phyloP scores from a whole-genome alignment of 257 asterid genomes.

The Rauvolfia tetraphylla region DNA sequence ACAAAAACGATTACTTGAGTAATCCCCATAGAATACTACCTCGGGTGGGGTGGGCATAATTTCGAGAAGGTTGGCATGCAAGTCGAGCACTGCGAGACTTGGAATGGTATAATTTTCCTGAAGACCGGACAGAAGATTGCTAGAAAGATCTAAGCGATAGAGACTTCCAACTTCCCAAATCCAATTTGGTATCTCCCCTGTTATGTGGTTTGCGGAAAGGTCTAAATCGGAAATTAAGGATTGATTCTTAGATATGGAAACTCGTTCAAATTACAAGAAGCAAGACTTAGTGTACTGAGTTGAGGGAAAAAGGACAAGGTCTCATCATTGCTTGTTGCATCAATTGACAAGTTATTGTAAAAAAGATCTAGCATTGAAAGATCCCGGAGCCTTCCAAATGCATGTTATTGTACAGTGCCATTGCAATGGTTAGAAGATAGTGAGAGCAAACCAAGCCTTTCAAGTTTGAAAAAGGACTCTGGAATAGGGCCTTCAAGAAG shows the following conservation, averaged over 20 bases:
- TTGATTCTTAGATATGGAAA: constrained; percentile 21
- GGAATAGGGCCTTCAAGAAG: constrained; percentile 9
- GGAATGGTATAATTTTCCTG: constrained; percentile 18
- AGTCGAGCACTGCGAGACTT: constrained; percentile 1
- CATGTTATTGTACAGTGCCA: constrained; percentile 21
- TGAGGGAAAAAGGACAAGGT: constrained; percentile 3
- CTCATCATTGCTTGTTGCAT: not conserved
- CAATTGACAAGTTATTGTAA: constrained; percentile 27
- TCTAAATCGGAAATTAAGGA: constrained; percentile 15
- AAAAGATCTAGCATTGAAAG: constrained; percentile 23
- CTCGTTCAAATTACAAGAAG: constrained; percentile 24
- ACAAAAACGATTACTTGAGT: constrained; percentile 42
- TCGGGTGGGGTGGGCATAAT: constrained; percentile 24
- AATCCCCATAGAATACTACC: constrained; percentile 27
- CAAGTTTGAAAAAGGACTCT: constrained; percentile 6
- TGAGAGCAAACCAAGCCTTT: constrained; percentile 9
- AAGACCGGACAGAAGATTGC: constrained; percentile 19
- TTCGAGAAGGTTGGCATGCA: constrained; percentile 26
- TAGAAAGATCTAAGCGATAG: constrained; percentile 17
- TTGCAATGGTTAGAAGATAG: constrained; percentile 19
- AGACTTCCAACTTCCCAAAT: constrained; percentile 25
- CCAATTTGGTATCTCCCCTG: constrained; percentile 36
- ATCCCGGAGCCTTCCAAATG: not conserved
- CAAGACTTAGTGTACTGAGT: constrained; percentile 7
- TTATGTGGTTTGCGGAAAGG: constrained; percentile 30